These are phyloP conservation scores for Corymbia calophylla DNA, from an alignment of 441 rosid species.

Conservation along the genomic window DNA sequence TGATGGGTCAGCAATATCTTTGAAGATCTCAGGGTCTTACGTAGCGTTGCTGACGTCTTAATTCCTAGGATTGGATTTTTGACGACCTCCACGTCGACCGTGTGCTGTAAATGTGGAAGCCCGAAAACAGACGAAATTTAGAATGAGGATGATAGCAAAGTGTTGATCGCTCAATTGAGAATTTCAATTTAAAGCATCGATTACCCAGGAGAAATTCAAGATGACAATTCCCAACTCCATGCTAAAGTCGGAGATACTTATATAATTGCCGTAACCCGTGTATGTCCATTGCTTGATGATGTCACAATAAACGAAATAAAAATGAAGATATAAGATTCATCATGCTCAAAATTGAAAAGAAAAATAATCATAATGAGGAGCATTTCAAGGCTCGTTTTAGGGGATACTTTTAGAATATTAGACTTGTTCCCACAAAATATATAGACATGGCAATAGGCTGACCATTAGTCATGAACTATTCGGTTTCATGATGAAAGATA, in stretches of 20 bases:
- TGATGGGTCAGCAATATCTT: neutral
- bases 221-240: too few relatives aligned
- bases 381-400: too few relatives aligned
- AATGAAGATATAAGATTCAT: too few relatives aligned
- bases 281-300: too few relatives aligned
- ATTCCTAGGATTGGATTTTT: neutral
- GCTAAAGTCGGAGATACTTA: neutral
- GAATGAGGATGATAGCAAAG: neutral
- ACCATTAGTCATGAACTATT: neutral
- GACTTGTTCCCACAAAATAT: neutral
- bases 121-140: neutral
- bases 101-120: neutral
- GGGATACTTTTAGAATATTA: too few relatives aligned
- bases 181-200: neutral
- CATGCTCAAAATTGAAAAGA: too few relatives aligned
- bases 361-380: too few relatives aligned
- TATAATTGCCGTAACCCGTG: neutral
- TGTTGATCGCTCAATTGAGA: neutral
- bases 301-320: too few relatives aligned
- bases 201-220: too few relatives aligned
- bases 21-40: neutral
- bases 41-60: neutral
- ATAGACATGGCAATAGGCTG: neutral
- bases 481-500: neutral
- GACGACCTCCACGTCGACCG: accelerated